Evolutionary conservation across 2,329 filamentous ascomycete genomes (phyloP).

Genomic region (Sporothrix schenckii): DNA sequence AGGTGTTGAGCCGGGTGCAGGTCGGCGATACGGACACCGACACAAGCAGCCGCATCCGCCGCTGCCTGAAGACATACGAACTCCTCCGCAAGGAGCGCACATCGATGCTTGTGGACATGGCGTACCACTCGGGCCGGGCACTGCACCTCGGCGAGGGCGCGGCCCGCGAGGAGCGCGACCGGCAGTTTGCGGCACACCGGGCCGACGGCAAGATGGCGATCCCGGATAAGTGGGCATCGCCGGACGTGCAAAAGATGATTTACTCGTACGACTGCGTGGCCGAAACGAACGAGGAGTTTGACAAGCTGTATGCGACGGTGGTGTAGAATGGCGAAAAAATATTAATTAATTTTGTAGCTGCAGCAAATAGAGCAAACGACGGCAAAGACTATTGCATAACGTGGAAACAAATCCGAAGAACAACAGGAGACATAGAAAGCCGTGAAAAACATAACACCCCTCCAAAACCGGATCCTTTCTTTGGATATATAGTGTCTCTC

Average conservation of each 20-base stretch:
- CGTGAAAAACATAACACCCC: background rate
- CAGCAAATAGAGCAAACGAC: slow-evolving; percentile 3
- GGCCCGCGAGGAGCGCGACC: slow-evolving; percentile 62
- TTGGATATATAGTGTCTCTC: slow-evolving; percentile 8
- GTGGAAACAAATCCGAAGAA: too few species aligned
- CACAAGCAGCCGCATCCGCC: slow-evolving; percentile 45
- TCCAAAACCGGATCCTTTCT: background rate
- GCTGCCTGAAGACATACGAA: slow-evolving; percentile 59
- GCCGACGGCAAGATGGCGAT: slow-evolving; percentile 51
- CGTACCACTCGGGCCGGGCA: slow-evolving; percentile 55
- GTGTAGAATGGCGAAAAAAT: slow-evolving; percentile 14
- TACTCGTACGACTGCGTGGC: slow-evolving; percentile 65
- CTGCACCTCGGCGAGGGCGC: slow-evolving; percentile 62
- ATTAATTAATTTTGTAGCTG: background rate
- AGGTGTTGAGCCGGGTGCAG: slow-evolving; percentile 50
- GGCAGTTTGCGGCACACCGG: slow-evolving; percentile 56
- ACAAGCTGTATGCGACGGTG: slow-evolving; percentile 49
- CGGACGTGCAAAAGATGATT: slow-evolving; percentile 68
- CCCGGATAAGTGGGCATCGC: slow-evolving; percentile 71
- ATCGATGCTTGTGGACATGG: slow-evolving; percentile 56
- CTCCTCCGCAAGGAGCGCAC: slow-evolving; percentile 59
- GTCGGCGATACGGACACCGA: slow-evolving; percentile 29
- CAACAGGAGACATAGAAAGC: background rate
- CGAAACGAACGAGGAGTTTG: slow-evolving; percentile 57
- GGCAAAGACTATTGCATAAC: background rate